phyloP scores from a whole-genome alignment of 208 protist species.

The Leptomonas pyrrhocoris region DNA sequence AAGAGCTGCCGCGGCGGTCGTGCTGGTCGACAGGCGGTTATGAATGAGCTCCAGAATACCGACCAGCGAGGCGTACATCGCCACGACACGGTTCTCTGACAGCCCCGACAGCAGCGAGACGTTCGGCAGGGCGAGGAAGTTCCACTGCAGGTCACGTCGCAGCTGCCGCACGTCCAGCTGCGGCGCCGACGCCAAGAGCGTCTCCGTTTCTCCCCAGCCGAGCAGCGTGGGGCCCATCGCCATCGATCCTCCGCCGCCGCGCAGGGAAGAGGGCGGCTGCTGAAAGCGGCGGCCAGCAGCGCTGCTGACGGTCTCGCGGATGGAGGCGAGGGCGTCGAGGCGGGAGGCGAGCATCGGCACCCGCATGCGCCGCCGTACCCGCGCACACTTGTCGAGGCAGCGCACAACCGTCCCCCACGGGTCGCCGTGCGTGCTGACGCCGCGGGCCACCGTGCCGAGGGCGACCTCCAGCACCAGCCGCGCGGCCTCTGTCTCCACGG shows the following conservation, averaged over 20 bases:
- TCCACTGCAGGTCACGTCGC: constrained; percentile 62
- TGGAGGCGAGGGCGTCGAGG: constrained; percentile 75
- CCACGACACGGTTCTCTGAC: constrained; percentile 71
- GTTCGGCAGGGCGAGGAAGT: constrained; percentile 52
- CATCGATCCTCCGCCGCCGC: not conserved
- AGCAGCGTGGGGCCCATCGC: constrained; percentile 36
- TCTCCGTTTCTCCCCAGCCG: constrained; percentile 70
- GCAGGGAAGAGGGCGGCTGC: constrained; percentile 5
- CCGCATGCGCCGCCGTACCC: constrained; percentile 78
- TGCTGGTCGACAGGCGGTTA: constrained; percentile 7
- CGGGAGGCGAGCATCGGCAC: constrained; percentile 79
- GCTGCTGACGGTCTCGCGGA: constrained; percentile 36
- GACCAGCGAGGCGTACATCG: constrained; percentile 73
- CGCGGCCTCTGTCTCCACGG: constrained; percentile 54
- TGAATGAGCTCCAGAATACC: constrained; percentile 69
- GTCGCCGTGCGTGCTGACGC: constrained; percentile 21
- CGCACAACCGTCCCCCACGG: constrained; percentile 64
- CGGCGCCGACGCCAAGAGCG: constrained; percentile 41
- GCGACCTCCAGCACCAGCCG: constrained; percentile 53
- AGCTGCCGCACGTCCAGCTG: constrained; percentile 46
- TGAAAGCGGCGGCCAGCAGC: constrained; percentile 8
- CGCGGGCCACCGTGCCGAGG: constrained; percentile 5
- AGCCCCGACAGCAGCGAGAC: constrained; percentile 62
- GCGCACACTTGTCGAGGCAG: constrained; percentile 57
- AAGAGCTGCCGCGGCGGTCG: not conserved